These are phyloP conservation scores for Aegilops sharonensis DNA, from an alignment of 176 grass and related monocot species.

Conservation along the genomic window DNA sequence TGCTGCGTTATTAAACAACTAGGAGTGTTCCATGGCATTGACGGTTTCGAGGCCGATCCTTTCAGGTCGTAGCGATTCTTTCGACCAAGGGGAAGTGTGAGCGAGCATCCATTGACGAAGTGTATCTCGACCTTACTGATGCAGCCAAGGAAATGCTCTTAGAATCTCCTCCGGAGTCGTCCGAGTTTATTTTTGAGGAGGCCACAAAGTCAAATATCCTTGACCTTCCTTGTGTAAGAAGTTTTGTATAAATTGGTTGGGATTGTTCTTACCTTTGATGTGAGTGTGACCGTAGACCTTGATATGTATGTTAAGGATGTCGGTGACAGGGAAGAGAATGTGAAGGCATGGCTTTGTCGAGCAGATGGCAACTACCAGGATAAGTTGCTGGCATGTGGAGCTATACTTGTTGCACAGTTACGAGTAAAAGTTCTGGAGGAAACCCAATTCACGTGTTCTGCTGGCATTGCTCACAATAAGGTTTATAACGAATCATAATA, in stretches of 20 bases:
- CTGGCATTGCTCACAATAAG: slow-evolving; percentile 97
- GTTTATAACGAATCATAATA: slow-evolving; percentile 39
- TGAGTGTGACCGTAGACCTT: slow-evolving; percentile 14
- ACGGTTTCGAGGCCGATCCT: neutral
- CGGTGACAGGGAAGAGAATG: slow-evolving; percentile 51
- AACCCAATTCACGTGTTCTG: slow-evolving; percentile 91
- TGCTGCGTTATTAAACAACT: neutral
- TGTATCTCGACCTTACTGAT: slow-evolving; percentile 95
- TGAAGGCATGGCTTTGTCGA: slow-evolving; percentile 69
- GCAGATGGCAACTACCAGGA: slow-evolving; percentile 61
- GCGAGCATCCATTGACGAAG: slow-evolving; percentile 93
- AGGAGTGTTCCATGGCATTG: neutral
- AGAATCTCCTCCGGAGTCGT: slow-evolving; percentile 54
- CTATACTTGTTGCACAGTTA: slow-evolving; percentile 87
- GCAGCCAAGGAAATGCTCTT: slow-evolving; percentile 75
- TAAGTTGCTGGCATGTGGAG: slow-evolving; percentile 76
- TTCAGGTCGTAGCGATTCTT: slow-evolving; percentile 79
- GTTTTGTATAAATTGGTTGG: neutral
- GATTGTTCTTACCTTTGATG: neutral
- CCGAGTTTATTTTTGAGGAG: slow-evolving; percentile 53
- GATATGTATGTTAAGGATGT: slow-evolving; percentile 40
- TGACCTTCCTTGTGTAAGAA: slow-evolving; percentile 63
- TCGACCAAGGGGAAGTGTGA: slow-evolving; percentile 84
- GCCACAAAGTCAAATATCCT: slow-evolving; percentile 74
- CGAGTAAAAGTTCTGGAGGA: slow-evolving; percentile 70